Conservation (phyloP, 148 eudicot species). For the Selenicereus undatus region DNA sequence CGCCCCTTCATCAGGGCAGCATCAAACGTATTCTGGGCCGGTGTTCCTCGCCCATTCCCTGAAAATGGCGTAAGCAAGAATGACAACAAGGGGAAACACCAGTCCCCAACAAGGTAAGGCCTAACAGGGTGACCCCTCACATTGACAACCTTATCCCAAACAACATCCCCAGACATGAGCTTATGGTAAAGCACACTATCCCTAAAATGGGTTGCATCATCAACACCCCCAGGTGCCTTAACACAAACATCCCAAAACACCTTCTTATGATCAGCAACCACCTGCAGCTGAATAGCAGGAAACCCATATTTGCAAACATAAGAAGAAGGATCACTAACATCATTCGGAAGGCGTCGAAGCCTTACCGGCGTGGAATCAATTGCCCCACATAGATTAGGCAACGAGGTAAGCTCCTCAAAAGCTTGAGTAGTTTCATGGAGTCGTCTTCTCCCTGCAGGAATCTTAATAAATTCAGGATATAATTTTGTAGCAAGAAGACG, state of each 20-base stretch:
- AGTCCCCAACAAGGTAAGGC: slow-evolving; percentile 86
- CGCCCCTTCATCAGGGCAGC: slow-evolving; percentile 77
- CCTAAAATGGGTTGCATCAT: slow-evolving; percentile 81
- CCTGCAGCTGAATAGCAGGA: slow-evolving; percentile 71
- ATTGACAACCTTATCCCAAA: slow-evolving; percentile 79
- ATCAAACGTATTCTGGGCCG: slow-evolving; percentile 73
- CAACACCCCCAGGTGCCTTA: slow-evolving; percentile 78
- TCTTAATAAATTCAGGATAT: slow-evolving; percentile 81
- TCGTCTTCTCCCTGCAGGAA: slow-evolving; percentile 69
- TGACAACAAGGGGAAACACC: slow-evolving; percentile 76
- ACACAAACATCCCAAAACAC: slow-evolving; percentile 97
- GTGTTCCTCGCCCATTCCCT: slow-evolving; percentile 45
- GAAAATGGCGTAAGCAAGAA: slow-evolving; percentile 77
- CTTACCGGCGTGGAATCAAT: slow-evolving; percentile 52
- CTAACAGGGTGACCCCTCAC: slow-evolving; percentile 79
- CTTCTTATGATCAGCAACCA: slow-evolving; percentile 90
- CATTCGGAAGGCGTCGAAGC: slow-evolving; percentile 35
- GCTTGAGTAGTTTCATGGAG: slow-evolving; percentile 62
- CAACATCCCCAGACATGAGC: slow-evolving; percentile 73
- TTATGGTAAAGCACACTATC: slow-evolving; percentile 75
- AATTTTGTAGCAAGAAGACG: slow-evolving; percentile 79
- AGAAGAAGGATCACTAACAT: slow-evolving; percentile 33
- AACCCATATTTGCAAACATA: slow-evolving; percentile 43
- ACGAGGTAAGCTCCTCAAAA: slow-evolving; percentile 58
- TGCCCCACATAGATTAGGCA: slow-evolving; percentile 81